Evolutionary conservation across 768 basidiomycete species (phyloP), one percentile per base, ranked within the genome.

Genomic region (Boletus fagicola): DNA sequence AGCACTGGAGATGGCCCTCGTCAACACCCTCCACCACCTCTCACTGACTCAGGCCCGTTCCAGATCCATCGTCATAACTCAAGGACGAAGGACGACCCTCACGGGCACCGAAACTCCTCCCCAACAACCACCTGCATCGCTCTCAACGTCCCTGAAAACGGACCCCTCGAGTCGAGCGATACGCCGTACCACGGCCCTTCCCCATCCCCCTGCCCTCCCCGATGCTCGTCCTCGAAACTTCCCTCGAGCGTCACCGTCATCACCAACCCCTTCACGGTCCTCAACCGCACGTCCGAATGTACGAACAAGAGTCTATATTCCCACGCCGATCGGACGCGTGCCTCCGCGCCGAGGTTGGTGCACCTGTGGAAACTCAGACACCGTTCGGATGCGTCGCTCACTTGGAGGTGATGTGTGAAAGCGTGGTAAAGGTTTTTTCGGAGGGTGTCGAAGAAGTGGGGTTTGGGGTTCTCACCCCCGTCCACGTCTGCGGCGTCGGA

Each of bases 221-320:
- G 12, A 33, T 4, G 42, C 1, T 28, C 16, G 45, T 28, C 45
- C 26, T 18, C 42, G 1, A 56, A 40, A 15, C 49, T 15, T 18
- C 55, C 55, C 43, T 56, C 55, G 43, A 56, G 55, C 26, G 55
- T 56, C 13, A 56, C 43, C 15, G 55, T 56, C 55, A 56, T 56
- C 10, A 56, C 55, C 51, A 56, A 31, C n/a, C 51, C 55, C 35
- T 40, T 44, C 15, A 56, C 43, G 9, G 28, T 4, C 43, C 20
- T 35, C 40, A 24, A 36, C 33, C 12, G 30, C 39, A 18, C 12
- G 31, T 52, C 51, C 18, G 51, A 42, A 38, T 45, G 55, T 0
- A 33, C 20, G 16, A 56, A 56, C 55, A 56, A 31, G 10, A 56
- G 35, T 16, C 55, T 43, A 18, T 56, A 56, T 20, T 56, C 51